Conservation (phyloP, 1,284 basidiomycete species). For the Porodaedalea pini region DNA sequence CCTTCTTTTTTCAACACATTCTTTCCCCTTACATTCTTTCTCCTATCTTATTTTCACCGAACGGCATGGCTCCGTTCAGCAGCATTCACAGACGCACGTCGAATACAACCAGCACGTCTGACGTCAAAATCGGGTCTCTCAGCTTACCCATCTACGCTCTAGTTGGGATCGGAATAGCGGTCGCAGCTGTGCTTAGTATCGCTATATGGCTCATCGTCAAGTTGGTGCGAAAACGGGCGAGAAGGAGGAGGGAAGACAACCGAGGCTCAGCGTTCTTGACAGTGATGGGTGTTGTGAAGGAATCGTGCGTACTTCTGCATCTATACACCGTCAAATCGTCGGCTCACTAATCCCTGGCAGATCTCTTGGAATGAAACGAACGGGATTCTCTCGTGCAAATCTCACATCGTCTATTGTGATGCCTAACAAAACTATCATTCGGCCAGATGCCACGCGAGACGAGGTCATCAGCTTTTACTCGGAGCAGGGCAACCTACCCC, state of each 20-base stretch:
- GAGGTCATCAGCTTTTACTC: conserved; percentile 46
- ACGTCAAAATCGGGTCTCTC: conserved; percentile 2
- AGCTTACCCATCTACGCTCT: conserved; percentile 33
- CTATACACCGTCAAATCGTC: not conserved
- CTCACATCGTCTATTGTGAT: conserved; percentile 46
- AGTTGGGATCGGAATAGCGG: conserved; percentile 45
- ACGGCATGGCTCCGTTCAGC: conserved; percentile 3
- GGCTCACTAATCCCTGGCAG: not conserved
- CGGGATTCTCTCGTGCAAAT: conserved; percentile 42
- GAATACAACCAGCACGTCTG: not conserved
- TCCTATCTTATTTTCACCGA: not conserved
- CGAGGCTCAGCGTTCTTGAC: conserved; percentile 44
- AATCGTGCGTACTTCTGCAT: conserved; percentile 22
- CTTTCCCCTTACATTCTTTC: not conserved
- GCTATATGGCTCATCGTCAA: conserved; percentile 40
- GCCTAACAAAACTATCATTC: conserved; percentile 46
- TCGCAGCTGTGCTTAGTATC: conserved; percentile 36
- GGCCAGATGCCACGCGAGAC: conserved; percentile 35
- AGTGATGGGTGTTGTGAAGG: conserved; percentile 43
- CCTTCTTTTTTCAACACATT: conserved; percentile 2
- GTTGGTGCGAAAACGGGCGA: conserved; percentile 38
- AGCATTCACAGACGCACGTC: not conserved
- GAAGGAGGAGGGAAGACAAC: conserved; percentile 35
- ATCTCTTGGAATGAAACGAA: conserved; percentile 16
- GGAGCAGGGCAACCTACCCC: conserved; percentile 45